Evolutionary conservation across 2,329 filamentous ascomycete genomes (phyloP), one percentile per base, ranked within the genome.

Genomic region (Colletotrichum lindemuthianum): DNA sequence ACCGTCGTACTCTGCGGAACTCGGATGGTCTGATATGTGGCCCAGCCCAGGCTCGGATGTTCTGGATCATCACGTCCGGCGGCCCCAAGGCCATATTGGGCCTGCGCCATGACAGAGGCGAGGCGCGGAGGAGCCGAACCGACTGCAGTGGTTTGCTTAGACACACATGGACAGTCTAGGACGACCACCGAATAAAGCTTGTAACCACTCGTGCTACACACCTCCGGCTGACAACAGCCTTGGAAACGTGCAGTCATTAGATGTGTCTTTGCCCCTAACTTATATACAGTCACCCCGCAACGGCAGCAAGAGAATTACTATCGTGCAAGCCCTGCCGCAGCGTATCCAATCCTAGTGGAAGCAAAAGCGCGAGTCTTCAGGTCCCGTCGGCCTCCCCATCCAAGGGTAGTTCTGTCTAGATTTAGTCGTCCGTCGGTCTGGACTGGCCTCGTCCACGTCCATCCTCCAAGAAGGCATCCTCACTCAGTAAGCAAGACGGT

Each of bases 351-450:
- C 39, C 45, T 54, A 40, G 32, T 49, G 59, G 41, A 51, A 65
- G 13, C 44, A 61, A 60, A 48, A 48, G 36, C 39, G 37, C 51
- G 58, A 40, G 51, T 47, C 39, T 11, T 8, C 45, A 51, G 48
- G 47, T 44, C 47, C 48, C 39, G 56, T 59, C 52, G 36, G 48
- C 56, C 47, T 45, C 9, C 45, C 61, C 45, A 39, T 48, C 61
- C 45, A 47, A 41, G 41, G 58, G 51, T 36, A 63, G 47, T 54
- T 65, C 40, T 52, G 63, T 65, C 63, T 65, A 65, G 59, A 56
- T 65, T 61, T 63, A 51, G 48, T 53, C 13, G 13, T 15, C 15
- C 45, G 40, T 63, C 52, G 45, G 32, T 43, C 13, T n/a, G 49
- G 8, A 34, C 33, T 13, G 8, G 24, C 13, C 13, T 39, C 37